Percentiles rank a stretch among this genome's conserved stretches.
These are phyloP conservation scores for Fusarium irregulare DNA, from an alignment of 2,329 filamentous ascomycete genomes.

Conservation along the genomic window DNA sequence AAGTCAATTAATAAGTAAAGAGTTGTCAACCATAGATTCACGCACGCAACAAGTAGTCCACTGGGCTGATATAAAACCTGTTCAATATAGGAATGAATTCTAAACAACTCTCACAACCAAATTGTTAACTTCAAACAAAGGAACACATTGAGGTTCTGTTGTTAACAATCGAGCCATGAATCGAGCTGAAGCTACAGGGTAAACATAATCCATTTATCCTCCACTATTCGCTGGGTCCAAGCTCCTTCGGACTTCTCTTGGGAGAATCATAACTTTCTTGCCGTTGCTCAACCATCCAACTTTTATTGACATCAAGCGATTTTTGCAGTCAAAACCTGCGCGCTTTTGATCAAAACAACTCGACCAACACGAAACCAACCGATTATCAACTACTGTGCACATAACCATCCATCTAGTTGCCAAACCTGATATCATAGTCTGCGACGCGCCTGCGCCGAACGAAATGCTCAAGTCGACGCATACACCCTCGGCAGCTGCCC, in stretches of 20 bases:
- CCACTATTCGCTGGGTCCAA: conserved; percentile 23
- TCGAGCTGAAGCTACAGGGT: conserved; percentile 14
- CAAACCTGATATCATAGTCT: conserved; percentile 28
- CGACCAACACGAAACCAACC: not conserved
- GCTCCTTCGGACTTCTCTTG: conserved; percentile 22
- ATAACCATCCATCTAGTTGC: no score
- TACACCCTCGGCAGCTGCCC: conserved; percentile 62
- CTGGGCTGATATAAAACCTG: not conserved
- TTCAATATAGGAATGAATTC: not conserved
- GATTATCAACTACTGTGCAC: not conserved
- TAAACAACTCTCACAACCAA: not conserved
- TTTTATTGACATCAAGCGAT: not conserved
- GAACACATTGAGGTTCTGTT: not conserved
- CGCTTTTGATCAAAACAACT: not conserved
- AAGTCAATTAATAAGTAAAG: not conserved
- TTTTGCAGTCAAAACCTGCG: not conserved
- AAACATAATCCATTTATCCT: not conserved
- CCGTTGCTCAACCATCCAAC: not conserved
- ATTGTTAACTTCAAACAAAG: not conserved
- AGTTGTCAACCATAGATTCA: not conserved
- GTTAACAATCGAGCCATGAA: not conserved
- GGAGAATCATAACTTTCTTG: not conserved
- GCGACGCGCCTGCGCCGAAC: conserved; percentile 8
- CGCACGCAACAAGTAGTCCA: not conserved
- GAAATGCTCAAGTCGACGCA: conserved; percentile 83